Evolutionary conservation across 495 filamentous ascomycete species (phyloP).

Genomic region (Podospora anserina): DNA sequence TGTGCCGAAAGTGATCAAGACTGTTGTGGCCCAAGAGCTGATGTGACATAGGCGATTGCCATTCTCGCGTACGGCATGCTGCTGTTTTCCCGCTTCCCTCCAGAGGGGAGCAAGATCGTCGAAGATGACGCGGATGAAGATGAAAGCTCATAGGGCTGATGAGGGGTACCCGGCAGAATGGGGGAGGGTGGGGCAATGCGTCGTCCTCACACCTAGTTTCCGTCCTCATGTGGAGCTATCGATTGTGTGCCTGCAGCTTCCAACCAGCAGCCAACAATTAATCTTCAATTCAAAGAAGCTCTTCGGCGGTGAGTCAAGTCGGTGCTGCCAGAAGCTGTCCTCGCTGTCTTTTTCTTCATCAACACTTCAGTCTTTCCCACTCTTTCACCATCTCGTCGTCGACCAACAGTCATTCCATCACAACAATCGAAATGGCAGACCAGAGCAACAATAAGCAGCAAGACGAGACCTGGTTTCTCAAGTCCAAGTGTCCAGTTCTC

Average conservation of each 20-base stretch:
- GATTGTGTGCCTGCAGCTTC: neutral
- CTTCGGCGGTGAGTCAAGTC: too few relatives aligned
- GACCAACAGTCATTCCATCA: neutral
- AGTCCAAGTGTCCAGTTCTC: slow-evolving; percentile 39
- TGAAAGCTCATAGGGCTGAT: neutral
- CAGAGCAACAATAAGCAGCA: neutral
- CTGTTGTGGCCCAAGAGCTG: neutral
- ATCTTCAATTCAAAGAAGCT: too few relatives aligned
- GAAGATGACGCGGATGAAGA: slow-evolving; percentile 26
- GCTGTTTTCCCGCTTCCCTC: slow-evolving; percentile 48
- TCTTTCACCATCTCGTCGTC: neutral
- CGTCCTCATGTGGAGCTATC: neutral
- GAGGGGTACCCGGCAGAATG: neutral
- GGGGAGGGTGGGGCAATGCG: neutral
- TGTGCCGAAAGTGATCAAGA: slow-evolving; percentile 2
- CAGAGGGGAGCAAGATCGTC: slow-evolving; percentile 40
- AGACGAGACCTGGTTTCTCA: slow-evolving; percentile 33
- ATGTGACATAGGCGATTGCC: slow-evolving; percentile 25
- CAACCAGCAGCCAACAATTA: neutral
- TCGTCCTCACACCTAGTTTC: neutral
- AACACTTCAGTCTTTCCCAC: neutral
- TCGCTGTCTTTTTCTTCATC: neutral
- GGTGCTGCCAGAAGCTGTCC: neutral
- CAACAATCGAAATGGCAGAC: neutral
- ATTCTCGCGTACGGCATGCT: slow-evolving; percentile 46